Percentiles rank a stretch among this genome's conserved stretches.
These are phyloP conservation scores for Conidiobolus incongruus DNA, from an alignment of 371 early-diverging fungal species.

Conservation along the genomic window DNA sequence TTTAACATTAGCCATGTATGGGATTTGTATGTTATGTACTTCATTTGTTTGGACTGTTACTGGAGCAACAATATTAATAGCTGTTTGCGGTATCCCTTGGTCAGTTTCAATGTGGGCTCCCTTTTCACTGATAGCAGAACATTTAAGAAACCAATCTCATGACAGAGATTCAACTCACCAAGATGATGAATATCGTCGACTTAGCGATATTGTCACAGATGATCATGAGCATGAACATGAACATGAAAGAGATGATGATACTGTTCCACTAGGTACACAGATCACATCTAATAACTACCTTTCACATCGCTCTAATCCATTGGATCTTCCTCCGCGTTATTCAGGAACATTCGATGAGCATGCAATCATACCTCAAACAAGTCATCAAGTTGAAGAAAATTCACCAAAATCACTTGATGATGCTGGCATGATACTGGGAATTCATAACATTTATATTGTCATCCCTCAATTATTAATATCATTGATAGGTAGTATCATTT, in stretches of 20 bases:
- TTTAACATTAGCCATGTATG: constrained; percentile 34
- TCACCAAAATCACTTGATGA: constrained; percentile 15
- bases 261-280: too few species aligned
- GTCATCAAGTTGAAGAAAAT: not conserved
- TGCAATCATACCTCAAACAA: not conserved
- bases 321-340: constrained; percentile 14
- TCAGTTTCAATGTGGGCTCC: constrained; percentile 82
- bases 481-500: constrained; percentile 46
- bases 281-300: too few species aligned
- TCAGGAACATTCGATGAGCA: not conserved
- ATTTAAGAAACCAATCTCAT: constrained; percentile 15
- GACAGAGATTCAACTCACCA: too few species aligned
- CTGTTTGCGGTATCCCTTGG: constrained; percentile 64
- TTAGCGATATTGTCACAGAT: too few species aligned
- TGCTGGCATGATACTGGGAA: constrained; percentile 71
- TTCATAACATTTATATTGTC: constrained; percentile 86
- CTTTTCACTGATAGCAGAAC: constrained; percentile 74
- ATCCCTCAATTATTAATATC: constrained; percentile 76
- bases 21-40: constrained; percentile 40
- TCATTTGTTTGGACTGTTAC: constrained; percentile 20
- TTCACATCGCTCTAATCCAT: too few species aligned
- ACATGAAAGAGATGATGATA: too few species aligned
- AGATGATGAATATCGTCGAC: too few species aligned
- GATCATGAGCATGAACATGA: too few species aligned
- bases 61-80: constrained; percentile 38